phyloP scores from a whole-genome alignment of 2,329 filamentous ascomycete species.

The Scleromitrula shiraiana region DNA sequence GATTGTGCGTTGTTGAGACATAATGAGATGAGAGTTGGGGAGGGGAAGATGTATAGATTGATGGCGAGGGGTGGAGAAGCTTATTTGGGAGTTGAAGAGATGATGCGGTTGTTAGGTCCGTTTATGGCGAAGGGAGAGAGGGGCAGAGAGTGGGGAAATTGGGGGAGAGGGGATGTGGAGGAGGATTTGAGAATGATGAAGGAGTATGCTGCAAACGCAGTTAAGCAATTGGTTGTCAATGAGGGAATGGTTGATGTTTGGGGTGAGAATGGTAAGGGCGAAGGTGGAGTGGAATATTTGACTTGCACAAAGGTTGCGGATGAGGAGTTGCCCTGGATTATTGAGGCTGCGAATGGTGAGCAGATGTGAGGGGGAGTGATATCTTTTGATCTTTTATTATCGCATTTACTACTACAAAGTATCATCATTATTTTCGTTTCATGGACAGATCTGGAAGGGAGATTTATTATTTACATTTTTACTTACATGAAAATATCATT shows the following conservation, averaged over 20 bases:
- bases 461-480: neutral
- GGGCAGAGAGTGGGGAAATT: neutral
- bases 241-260: slow-evolving; percentile 18
- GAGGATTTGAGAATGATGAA: slow-evolving; percentile 20
- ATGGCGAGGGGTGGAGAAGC: slow-evolving; percentile 17
- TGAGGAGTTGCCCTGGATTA: slow-evolving; percentile 20
- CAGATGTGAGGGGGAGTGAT: neutral
- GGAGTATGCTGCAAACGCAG: slow-evolving; percentile 13
- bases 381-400: neutral
- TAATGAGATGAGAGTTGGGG: neutral
- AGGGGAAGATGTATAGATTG: slow-evolving; percentile 15
- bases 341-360: neutral
- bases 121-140: neutral
- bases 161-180: slow-evolving; percentile 7
- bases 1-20: neutral
- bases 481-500: neutral
- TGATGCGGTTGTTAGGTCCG: neutral
- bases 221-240: slow-evolving; percentile 16
- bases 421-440: neutral
- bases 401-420: neutral
- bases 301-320: slow-evolving; percentile 20
- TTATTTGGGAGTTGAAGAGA: slow-evolving; percentile 13
- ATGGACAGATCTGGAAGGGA: neutral
- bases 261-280: neutral
- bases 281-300: slow-evolving; percentile 16